A percentile compares a stretch with the other conserved stretches of the same genome.
These are phyloP conservation scores for Calocera viscosa DNA, from an alignment of 768 basidiomycete genomes.

Conservation along the genomic window DNA sequence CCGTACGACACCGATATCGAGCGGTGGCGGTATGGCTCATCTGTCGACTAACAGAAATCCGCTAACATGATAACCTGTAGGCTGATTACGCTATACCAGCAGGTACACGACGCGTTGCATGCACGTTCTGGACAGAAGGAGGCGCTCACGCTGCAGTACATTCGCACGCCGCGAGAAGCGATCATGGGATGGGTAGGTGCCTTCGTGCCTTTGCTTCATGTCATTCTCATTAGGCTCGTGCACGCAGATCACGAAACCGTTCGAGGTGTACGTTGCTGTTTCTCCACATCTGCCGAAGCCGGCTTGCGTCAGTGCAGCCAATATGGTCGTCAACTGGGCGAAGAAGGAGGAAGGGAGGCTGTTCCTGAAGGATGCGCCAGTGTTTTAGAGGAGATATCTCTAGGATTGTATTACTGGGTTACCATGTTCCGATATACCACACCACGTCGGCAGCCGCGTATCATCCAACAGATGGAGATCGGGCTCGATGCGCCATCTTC, in stretches of 20 bases:
- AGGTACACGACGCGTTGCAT: conserved; percentile 77
- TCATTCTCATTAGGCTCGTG: conserved; percentile 13
- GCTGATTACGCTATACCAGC: conserved; percentile 76
- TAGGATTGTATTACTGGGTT: neutral
- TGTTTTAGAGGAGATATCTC: conserved; percentile 42
- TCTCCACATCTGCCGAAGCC: conserved; percentile 75
- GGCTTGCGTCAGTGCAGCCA: conserved; percentile 76
- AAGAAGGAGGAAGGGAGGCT: conserved; percentile 71
- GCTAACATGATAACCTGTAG: conserved; percentile 30
- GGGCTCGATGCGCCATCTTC: too few relatives aligned
- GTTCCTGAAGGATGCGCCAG: conserved; percentile 80
- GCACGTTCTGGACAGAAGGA: conserved; percentile 69
- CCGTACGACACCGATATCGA: conserved; percentile 58
- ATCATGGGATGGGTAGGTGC: conserved; percentile 88
- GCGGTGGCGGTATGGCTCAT: conserved; percentile 42
- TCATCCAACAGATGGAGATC: neutral
- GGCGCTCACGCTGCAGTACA: conserved; percentile 73
- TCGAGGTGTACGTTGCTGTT: conserved; percentile 77
- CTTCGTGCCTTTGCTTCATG: neutral
- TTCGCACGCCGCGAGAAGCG: conserved; percentile 73
- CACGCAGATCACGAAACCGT: conserved; percentile 75
- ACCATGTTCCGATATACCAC: neutral
- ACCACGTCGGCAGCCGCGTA: neutral
- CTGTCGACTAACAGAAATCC: neutral
- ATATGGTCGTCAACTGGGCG: conserved; percentile 80